Evolutionary conservation across 352 stramenopile genomes (phyloP).

Genomic region (Elongisporangium anandrum): DNA sequence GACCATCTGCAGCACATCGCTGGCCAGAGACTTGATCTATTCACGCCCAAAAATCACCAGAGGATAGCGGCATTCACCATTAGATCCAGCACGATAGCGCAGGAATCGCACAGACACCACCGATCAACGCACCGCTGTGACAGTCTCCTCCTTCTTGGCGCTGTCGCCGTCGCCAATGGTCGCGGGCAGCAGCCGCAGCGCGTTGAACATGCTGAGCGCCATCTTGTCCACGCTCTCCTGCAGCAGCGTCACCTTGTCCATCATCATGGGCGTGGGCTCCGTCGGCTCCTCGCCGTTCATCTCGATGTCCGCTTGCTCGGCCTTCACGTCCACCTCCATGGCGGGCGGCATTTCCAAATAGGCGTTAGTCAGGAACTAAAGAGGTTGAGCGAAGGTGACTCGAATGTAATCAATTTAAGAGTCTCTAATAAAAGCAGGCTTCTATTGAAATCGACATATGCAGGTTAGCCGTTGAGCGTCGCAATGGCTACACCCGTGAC

Average conservation of each 20-base stretch:
- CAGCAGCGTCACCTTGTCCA: constrained; percentile 81
- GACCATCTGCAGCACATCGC: constrained; percentile 71
- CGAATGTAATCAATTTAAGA: neutral
- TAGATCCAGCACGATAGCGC: neutral
- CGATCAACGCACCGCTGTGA: constrained; percentile 29
- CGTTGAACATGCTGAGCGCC: constrained; percentile 87
- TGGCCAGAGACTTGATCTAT: constrained; percentile 70
- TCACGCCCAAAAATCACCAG: constrained; percentile 1
- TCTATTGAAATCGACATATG: neutral
- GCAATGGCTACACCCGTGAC: constrained; percentile 62
- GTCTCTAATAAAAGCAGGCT: neutral
- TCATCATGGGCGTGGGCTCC: constrained; percentile 11
- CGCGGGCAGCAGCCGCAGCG: constrained; percentile 65
- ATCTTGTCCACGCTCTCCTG: constrained; percentile 86
- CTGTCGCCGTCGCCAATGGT: constrained; percentile 36
- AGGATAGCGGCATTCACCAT: constrained; percentile 3
- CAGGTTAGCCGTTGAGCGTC: constrained; percentile 42
- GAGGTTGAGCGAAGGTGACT: no score
- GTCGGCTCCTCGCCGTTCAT: constrained; percentile 23
- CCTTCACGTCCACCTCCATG: constrained; percentile 8
- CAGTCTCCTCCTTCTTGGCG: constrained; percentile 44
- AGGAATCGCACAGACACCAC: neutral
- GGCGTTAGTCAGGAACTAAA: no score
- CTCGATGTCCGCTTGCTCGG: constrained; percentile 5
- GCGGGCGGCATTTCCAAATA: neutral